Evolutionary conservation across 345 rosid species (phyloP), one percentile per base, ranked within the genome.

Genomic region (Melaleuca quinquenervia): DNA sequence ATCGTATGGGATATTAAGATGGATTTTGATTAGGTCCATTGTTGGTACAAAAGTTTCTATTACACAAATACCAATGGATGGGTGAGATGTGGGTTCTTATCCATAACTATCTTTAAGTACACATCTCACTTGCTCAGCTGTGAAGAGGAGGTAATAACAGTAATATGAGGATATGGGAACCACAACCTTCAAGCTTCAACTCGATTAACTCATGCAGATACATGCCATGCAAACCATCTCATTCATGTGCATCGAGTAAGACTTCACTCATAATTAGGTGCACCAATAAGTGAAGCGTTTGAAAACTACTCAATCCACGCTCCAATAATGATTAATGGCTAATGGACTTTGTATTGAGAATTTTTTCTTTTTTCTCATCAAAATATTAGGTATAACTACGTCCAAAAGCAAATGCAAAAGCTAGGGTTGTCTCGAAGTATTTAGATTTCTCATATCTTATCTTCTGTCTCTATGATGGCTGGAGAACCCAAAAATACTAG

Each of bases 231-330:
- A 18, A 70, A 70, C 7, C 1, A 3, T 70, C 48, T 0, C 20
- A 48, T 20, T 70, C 78, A 32, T 9, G 26, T 36, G 22, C 14
- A 18, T 36, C 0, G 6, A 11, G 76, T 32, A 32, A 32, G 24
- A 32, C 21, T 16, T 32, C 12, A 8, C 20, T 64, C 29, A 2
- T 8, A 6, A 8, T 64, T 36, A 4, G 11, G 24, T 10, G 3
- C 1, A 8, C 7, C 5, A 16, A 16, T 64, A 32, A 64, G 45
- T 16, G 11, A 64, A 16, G 6, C 76, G 11, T 64, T 32, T 5
- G 24, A 64, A 8, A 32, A 6, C 16, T 2, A 1, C 36, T 8
- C 1, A 6, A 2, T 36, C 26, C 13, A 18, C 2, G 0, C 13
- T 36, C 26, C 48, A 20, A 36, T 36, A 20, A 36, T 0, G 45